Evolutionary conservation across 805 yeast species (phyloP).

Genomic region (Groenewaldozyma salmanticensis): DNA sequence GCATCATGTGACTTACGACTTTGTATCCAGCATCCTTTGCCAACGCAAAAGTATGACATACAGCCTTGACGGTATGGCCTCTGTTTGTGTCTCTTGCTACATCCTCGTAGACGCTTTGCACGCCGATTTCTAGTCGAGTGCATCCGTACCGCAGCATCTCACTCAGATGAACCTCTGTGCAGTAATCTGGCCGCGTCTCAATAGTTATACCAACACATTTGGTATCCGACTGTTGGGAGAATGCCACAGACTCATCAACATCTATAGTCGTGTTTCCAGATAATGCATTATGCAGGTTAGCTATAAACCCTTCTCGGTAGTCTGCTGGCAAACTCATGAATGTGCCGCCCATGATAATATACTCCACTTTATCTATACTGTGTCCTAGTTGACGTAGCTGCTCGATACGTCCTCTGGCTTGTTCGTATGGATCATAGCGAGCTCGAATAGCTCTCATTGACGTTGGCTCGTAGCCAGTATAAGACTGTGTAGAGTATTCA

Average conservation of each 20-base stretch:
- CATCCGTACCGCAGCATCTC: slow-evolving; percentile 97
- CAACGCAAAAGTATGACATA: slow-evolving; percentile 86
- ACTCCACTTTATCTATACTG: slow-evolving; percentile 93
- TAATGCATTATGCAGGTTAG: slow-evolving; percentile 86
- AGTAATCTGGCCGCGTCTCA: slow-evolving; percentile 97
- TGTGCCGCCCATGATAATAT: slow-evolving; percentile 98
- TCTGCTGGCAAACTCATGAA: slow-evolving; percentile 90
- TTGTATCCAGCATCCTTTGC: slow-evolving; percentile 99
- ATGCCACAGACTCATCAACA: slow-evolving; percentile 80
- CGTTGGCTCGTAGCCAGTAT: slow-evolving; percentile 97
- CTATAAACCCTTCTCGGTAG: slow-evolving; percentile 82
- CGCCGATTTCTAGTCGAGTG: slow-evolving; percentile 94
- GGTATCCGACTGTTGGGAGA: slow-evolving; percentile 88
- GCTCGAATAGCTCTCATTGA: slow-evolving; percentile 99
- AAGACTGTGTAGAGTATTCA: slow-evolving; percentile 95
- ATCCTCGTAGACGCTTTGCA: slow-evolving; percentile 94
- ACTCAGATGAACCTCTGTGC: slow-evolving; percentile 88
- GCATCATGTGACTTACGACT: slow-evolving; percentile 99
- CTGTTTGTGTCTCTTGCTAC: slow-evolving; percentile 97
- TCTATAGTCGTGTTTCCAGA: slow-evolving; percentile 85
- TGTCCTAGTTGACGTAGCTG: slow-evolving; percentile 94
- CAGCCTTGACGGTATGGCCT: slow-evolving; percentile 95
- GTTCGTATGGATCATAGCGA: slow-evolving; percentile 96
- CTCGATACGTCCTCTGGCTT: slow-evolving; percentile 94
- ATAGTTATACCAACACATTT: slow-evolving; percentile 98